phyloP scores from a whole-genome alignment of 2,329 filamentous ascomycete species.

The Fusarium sp. region DNA sequence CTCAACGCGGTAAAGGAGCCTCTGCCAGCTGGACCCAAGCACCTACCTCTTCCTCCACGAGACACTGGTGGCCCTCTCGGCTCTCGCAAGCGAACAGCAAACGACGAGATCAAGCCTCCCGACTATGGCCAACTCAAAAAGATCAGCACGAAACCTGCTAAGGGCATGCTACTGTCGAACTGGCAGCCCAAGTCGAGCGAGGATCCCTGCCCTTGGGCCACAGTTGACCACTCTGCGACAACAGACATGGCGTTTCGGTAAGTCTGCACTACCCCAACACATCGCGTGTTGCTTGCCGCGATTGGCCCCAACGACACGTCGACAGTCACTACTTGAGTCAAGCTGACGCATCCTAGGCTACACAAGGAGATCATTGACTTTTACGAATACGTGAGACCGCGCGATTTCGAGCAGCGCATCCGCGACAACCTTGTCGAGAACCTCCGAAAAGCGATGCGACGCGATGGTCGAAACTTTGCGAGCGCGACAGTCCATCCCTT shows the following conservation, averaged over 20 bases:
- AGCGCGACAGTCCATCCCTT: conserved; percentile 79
- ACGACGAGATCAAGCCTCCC: conserved; percentile 74
- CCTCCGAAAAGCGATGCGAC: conserved; percentile 70
- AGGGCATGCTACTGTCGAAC: conserved; percentile 62
- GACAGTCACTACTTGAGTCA: neutral
- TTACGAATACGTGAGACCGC: conserved; percentile 84
- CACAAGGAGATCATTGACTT: conserved; percentile 94
- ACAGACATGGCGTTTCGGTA: conserved; percentile 69
- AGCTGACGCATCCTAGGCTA: conserved; percentile 63
- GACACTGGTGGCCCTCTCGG: conserved; percentile 63
- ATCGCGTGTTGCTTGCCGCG: neutral
- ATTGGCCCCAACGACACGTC: neutral
- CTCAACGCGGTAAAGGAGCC: neutral
- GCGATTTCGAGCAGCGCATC: conserved; percentile 80
- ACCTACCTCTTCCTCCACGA: conserved; percentile 12
- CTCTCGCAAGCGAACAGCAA: conserved; percentile 79
- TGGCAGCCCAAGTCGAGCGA: conserved; percentile 63
- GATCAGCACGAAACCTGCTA: conserved; percentile 59
- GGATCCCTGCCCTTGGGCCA: conserved; percentile 72
- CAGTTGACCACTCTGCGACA: conserved; percentile 65
- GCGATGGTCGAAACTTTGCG: conserved; percentile 60
- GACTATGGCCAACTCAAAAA: conserved; percentile 66
- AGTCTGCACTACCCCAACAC: conserved; percentile 38
- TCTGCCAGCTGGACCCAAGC: conserved; percentile 31
- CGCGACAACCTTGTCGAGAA: conserved; percentile 79